phyloP scores from a whole-genome alignment of 352 stramenopile species.

The Globisporangium ultimum region DNA sequence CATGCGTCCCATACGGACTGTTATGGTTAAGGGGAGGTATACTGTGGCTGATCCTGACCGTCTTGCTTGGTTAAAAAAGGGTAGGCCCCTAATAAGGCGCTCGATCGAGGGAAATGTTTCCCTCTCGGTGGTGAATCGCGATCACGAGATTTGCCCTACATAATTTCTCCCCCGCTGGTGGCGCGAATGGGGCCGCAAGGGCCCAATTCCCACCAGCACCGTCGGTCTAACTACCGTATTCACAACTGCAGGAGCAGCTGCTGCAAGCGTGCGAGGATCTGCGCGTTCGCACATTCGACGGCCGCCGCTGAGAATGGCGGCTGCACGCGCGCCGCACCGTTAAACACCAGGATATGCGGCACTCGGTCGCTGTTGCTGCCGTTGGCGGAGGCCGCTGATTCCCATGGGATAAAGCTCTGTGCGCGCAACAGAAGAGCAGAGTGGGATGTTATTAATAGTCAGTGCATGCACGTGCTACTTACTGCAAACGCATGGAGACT shows the following conservation, averaged over 20 bases:
- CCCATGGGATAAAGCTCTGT: slow-evolving; percentile 17
- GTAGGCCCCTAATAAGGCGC: slow-evolving; percentile 4
- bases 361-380: background rate
- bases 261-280: slow-evolving; percentile 41
- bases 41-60: background rate
- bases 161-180: slow-evolving; percentile 57
- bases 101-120: background rate
- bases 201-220: slow-evolving; percentile 40
- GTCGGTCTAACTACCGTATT: background rate
- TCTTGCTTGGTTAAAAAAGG: slow-evolving; percentile 10
- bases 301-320: slow-evolving; percentile 27
- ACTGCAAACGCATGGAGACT: background rate
- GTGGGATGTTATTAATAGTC: background rate
- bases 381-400: background rate
- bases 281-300: slow-evolving; percentile 39
- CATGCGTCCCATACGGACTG: slow-evolving; percentile 4
- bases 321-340: slow-evolving; percentile 37
- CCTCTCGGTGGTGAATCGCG: slow-evolving; percentile 61
- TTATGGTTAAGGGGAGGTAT: background rate
- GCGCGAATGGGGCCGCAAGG: slow-evolving; percentile 23
- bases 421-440: background rate
- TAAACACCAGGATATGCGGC: slow-evolving; percentile 29
- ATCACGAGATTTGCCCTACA: slow-evolving; percentile 84
- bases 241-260: slow-evolving; percentile 26
- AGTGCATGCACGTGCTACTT: too few relatives aligned